Base-by-base conservation (phyloP, 2,329 filamentous ascomycete genomes). In the Calonectria ilicicola region DNA sequence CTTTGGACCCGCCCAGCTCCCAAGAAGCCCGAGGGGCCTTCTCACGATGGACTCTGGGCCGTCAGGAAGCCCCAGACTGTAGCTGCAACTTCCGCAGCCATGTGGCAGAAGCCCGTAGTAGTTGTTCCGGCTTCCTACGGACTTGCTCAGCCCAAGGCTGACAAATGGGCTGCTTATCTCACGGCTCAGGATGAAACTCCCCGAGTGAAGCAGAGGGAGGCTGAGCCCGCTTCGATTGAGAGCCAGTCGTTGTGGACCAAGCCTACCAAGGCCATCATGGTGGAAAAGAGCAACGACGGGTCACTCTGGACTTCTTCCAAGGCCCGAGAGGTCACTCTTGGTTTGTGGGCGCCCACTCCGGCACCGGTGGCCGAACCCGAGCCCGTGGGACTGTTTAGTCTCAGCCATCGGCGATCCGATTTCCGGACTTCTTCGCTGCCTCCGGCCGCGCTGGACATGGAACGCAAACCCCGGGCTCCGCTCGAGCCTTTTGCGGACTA, bases 1-100 rank as follows among this genome's bases (percentile, higher is more conserved):
- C 75, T 87, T 47, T 87, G 86, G 86, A 65, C 72, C 38, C 72
- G 72, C 12, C 62, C 78, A 17, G 66, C 77, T 10, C 46, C 70
- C 17, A 78, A 78, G 67, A 76, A 76, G 71, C 49, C 51, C 21
- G 68, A 75, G 53, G 32, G 67, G 53, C 72, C 44, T 44, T 62
- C 68, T 42, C 72, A 70, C 56, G 67, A 76, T 65, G 78, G 78
- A 64, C 78, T 80, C 67, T 80, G 78, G 78, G 72, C 71, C 63
- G 74, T 72, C 19, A 74, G 68, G 65, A 73, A 72, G 65, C 23
- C 68, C 17, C 72, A 60, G 40, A n/a, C 44, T 44, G 46, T 26
- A 8, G 42, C 35, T 21, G n/a, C 51, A 2, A 19, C 77, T 32
- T 65, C 75, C 23, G 71, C 73, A 21, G 76, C 72, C 65, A 80